phyloP scores from a whole-genome alignment of 1,284 basidiomycete genomes.

The Boletus semigastroideus region DNA sequence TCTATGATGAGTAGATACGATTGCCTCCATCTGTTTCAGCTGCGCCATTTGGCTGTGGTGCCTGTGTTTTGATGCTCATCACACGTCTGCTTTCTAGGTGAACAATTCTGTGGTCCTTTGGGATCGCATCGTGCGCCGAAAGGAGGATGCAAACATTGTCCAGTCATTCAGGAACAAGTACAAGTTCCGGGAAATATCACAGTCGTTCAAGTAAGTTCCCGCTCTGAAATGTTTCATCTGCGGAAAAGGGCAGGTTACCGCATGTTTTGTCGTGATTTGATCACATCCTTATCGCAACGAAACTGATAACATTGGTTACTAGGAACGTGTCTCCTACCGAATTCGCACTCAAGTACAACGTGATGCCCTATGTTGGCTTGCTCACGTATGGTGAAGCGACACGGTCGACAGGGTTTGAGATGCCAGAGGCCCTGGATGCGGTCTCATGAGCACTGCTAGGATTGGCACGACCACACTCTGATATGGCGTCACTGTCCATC shows the following conservation, averaged over 20 bases:
- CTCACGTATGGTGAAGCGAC: slow-evolving; percentile 77
- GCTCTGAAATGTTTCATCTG: slow-evolving; percentile 6
- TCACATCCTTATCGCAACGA: slow-evolving; percentile 18
- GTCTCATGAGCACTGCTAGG: slow-evolving; percentile 25
- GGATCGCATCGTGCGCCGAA: slow-evolving; percentile 83
- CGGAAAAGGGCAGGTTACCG: slow-evolving; percentile 13
- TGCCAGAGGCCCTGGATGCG: slow-evolving; percentile 45
- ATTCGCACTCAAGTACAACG: slow-evolving; percentile 83
- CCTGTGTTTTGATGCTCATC: slow-evolving; percentile 10
- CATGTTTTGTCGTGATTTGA: slow-evolving; percentile 21
- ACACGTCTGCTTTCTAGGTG: slow-evolving; percentile 44
- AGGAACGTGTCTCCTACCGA: slow-evolving; percentile 66
- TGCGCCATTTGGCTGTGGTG: slow-evolving; percentile 1
- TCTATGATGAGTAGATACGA: slow-evolving; percentile 7
- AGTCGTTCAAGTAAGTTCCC: slow-evolving; percentile 72
- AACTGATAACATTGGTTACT: slow-evolving; percentile 19
- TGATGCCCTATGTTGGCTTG: slow-evolving; percentile 87
- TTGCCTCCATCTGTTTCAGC: slow-evolving; percentile 8
- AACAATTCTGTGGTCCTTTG: slow-evolving; percentile 86
- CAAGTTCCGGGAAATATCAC: slow-evolving; percentile 73
- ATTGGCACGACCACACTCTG: not conserved
- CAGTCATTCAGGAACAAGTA: slow-evolving; percentile 74
- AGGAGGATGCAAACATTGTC: slow-evolving; percentile 69
- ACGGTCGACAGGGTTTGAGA: slow-evolving; percentile 55
- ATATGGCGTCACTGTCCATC: slow-evolving; percentile 18